Evolutionary conservation across 306 rosid species (phyloP), one percentile per base, ranked within the genome.

Genomic region (Cicer pinnatifidum): DNA sequence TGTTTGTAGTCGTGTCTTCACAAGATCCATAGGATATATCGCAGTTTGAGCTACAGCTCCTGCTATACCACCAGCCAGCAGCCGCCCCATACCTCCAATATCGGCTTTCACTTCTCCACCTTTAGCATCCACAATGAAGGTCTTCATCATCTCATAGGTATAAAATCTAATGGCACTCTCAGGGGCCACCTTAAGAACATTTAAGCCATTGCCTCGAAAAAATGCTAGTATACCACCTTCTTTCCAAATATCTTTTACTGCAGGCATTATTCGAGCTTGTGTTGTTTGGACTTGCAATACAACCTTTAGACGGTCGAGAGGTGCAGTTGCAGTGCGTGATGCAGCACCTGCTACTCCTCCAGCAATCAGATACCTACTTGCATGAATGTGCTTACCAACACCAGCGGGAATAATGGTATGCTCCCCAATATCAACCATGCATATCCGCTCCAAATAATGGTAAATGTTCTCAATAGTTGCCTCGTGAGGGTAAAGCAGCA

Each of bases 381-480:
- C 87, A 86, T 91, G 92, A 79, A 86, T 83, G 80, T 89, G 97
- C 90, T 87, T 89, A 57, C 91, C 82, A 73, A 93, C 90, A 69
- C 98, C 96, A 43, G 90, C 91, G 0, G 97, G 97, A 78, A 93
- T 91, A 33, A 91, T 92, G 58, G 94, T 84, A 45, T 91, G 98
- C 28, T 93, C 97, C 58, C 98, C 98, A 73, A 91, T 93, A 82
- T 93, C 97, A 11, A 93, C 97, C 69, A 91, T 86, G 85, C 97
- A 93, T 59, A 93, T 85, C 81, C 97, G 85, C 85, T 93, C 98
- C 89, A 88, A 86, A 78, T 93, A 90, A 59, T 93, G 97, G 87
- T 93, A 93, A 80, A 93, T 93, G 83, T 93, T 93, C 86, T 89
- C 98, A 43, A 93, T 91, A 51, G 98, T 93, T 60, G 96, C 98